A percentile compares a stretch with the other conserved stretches of the same genome.
Evolutionary conservation across 1,284 basidiomycete genomes (phyloP).

Genomic region (Ceraceosorus guamensis): DNA sequence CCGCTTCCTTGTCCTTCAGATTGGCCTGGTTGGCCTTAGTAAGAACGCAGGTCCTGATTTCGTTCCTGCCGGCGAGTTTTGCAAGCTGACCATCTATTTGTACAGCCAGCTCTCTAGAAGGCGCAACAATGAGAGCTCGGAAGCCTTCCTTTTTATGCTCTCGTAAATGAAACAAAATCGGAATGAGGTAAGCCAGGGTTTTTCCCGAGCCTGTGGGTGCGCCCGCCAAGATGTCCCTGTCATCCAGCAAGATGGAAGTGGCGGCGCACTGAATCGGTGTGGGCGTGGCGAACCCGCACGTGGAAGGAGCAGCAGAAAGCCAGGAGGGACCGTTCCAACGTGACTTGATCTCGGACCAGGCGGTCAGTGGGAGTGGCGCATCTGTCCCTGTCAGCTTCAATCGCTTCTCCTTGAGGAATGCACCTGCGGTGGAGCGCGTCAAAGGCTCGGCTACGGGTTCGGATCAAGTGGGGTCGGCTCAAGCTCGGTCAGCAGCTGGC

Average conservation of each 20-base stretch:
- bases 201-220: constrained; percentile 47
- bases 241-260: constrained; percentile 51
- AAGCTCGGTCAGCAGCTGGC: background rate
- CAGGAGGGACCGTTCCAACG: constrained; percentile 27
- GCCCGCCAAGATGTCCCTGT: constrained; percentile 60
- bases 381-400: constrained; percentile 50
- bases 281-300: constrained; percentile 37
- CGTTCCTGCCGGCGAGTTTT: constrained; percentile 15
- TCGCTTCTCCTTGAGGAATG: constrained; percentile 34
- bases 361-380: constrained; percentile 46
- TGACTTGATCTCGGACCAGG: constrained; percentile 39
- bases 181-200: constrained; percentile 44
- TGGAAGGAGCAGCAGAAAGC: constrained; percentile 26
- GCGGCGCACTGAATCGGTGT: constrained; percentile 49
- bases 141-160: constrained; percentile 13
- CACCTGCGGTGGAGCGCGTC: constrained; percentile 30
- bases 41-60: constrained; percentile 34
- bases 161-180: constrained; percentile 36
- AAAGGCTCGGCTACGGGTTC: constrained; percentile 11
- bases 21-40: constrained; percentile 15
- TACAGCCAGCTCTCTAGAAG: constrained; percentile 41
- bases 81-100: constrained; percentile 43
- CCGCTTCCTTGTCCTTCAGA: constrained; percentile 9
- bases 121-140: constrained; percentile 37
- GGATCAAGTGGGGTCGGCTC: background rate